Evolutionary conservation across 495 filamentous ascomycete species (phyloP).

Genomic region (Penicillium maclennaniae): DNA sequence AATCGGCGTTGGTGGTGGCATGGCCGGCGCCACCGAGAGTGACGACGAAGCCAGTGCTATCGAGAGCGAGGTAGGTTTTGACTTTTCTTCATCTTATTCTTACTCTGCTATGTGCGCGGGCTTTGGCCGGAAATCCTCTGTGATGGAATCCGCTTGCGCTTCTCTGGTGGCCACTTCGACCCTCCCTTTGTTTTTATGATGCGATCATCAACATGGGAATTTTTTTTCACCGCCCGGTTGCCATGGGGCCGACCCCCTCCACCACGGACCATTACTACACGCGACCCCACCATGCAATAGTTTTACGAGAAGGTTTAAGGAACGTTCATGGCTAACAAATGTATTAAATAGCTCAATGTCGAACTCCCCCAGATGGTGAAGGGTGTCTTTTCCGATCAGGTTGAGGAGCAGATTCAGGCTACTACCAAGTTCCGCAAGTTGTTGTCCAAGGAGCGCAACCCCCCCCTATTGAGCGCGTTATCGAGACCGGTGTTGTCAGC

Average conservation of each 20-base stretch:
- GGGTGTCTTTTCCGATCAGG: constrained; percentile 97
- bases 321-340: constrained; percentile 36
- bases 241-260: constrained; percentile 31
- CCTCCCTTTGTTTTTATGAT: constrained; percentile 26
- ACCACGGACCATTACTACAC: constrained; percentile 15
- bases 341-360: constrained; percentile 72
- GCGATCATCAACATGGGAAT: constrained; percentile 34
- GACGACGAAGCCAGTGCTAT: constrained; percentile 94
- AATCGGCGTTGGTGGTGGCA: constrained; percentile 74
- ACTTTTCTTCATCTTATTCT: constrained; percentile 12
- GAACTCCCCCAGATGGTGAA: constrained; percentile 97
- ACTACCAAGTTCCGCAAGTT: constrained; percentile 99
- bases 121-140: neutral
- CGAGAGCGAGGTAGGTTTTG: constrained; percentile 85
- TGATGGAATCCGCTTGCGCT: neutral
- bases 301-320: constrained; percentile 2
- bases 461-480: constrained; percentile 98
- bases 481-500: constrained; percentile 96
- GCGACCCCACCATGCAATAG: constrained; percentile 18
- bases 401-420: constrained; percentile 96
- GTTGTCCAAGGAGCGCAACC: constrained; percentile 97
- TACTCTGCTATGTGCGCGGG: neutral
- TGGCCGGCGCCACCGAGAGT: constrained; percentile 87
- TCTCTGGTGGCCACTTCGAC: constrained; percentile 4
- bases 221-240: constrained; percentile 44